Conservation (phyloP, 805 yeast genomes). For the Lipomyces yamadae region DNA sequence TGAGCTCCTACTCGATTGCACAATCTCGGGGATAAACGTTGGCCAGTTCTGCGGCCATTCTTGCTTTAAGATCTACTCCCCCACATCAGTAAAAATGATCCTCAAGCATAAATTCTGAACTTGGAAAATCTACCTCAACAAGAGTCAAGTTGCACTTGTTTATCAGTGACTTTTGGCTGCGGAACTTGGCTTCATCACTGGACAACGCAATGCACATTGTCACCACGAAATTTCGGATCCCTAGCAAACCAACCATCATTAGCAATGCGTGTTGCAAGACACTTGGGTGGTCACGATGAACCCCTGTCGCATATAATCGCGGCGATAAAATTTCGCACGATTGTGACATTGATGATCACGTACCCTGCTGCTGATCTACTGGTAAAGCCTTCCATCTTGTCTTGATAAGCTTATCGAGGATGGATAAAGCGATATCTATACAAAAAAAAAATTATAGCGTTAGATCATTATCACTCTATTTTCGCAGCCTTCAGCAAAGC, state of each 20-base stretch:
- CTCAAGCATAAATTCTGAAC: not conserved
- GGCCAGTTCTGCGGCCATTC: slow-evolving; percentile 99
- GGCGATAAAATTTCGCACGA: not conserved
- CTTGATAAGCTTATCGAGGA: slow-evolving; percentile 85
- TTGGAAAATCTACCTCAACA: slow-evolving; percentile 50
- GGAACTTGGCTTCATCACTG: slow-evolving; percentile 76
- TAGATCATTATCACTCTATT: not conserved
- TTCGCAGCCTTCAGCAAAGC: slow-evolving; percentile 2
- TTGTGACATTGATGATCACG: not conserved
- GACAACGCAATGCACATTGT: slow-evolving; percentile 92
- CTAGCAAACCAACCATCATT: slow-evolving; percentile 44
- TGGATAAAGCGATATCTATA: slow-evolving; percentile 74
- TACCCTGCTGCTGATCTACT: slow-evolving; percentile 70
- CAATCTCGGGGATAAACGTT: slow-evolving; percentile 90
- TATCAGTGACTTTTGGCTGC: slow-evolving; percentile 76
- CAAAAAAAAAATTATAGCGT: not conserved
- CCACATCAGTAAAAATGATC: not conserved
- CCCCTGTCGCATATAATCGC: not conserved
- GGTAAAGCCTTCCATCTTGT: slow-evolving; percentile 95
- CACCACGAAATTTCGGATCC: slow-evolving; percentile 91
- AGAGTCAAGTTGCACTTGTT: slow-evolving; percentile 92
- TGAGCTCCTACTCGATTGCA: slow-evolving; percentile 78
- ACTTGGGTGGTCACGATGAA: not conserved
- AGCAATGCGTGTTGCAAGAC: not conserved
- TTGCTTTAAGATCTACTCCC: slow-evolving; percentile 79